These are phyloP conservation scores for Umbilicus rupestris DNA, from an alignment of 164 flowering plant species.

Conservation along the genomic window DNA sequence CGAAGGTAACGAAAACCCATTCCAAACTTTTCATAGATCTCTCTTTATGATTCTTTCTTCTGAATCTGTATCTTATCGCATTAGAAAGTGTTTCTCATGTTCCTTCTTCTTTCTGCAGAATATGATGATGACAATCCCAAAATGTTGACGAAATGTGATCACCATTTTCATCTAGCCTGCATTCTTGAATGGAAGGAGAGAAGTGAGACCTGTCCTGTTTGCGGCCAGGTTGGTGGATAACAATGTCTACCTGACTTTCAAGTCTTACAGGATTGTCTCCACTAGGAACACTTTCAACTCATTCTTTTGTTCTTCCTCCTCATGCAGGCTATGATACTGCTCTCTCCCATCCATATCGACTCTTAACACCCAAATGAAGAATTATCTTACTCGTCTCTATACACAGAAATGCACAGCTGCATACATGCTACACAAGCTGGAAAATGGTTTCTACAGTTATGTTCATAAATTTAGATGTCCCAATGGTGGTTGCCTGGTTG, in stretches of 20 bases:
- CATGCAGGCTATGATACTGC: slow-evolving; percentile 25
- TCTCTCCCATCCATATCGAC: slow-evolving; percentile 16
- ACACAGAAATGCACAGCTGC: neutral
- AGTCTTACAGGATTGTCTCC: neutral
- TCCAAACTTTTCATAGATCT: neutral
- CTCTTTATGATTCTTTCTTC: neutral
- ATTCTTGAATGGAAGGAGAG: slow-evolving; percentile 69
- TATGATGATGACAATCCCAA: slow-evolving; percentile 34
- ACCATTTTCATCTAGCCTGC: slow-evolving; percentile 56
- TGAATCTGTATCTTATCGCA: neutral
- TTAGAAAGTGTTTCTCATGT: neutral
- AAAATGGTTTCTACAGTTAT: no score
- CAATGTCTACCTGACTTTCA: no score
- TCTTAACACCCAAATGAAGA: neutral
- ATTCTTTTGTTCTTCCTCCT: slow-evolving; percentile 1
- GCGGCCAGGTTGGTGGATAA: slow-evolving; percentile 25
- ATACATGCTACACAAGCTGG: no score
- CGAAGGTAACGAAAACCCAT: slow-evolving; percentile 21
- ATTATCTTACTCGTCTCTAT: neutral
- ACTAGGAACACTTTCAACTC: neutral
- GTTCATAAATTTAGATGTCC: no score
- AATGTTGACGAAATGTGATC: slow-evolving; percentile 41
- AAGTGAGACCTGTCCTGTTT: slow-evolving; percentile 34
- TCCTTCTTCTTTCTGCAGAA: slow-evolving; percentile 19
- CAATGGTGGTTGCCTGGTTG: no score